Evolutionary conservation across 495 filamentous ascomycete species (phyloP), one percentile per base, ranked within the genome.

Genomic region (Oleoguttula mirabilis): DNA sequence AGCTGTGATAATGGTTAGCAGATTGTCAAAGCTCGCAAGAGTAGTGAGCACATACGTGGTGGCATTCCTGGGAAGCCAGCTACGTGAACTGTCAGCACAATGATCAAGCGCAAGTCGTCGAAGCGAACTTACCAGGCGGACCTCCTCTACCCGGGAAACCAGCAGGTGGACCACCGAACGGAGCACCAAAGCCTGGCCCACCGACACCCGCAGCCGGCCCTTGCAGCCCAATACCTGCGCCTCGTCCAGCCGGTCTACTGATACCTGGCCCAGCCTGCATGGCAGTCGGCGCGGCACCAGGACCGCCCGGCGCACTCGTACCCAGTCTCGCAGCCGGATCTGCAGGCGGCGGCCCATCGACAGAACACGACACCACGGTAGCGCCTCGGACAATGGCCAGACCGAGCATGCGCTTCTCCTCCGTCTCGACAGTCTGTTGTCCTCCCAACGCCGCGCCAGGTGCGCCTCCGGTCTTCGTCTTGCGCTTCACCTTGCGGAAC

Each of bases 331-430:
- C 79, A 51, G 87, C 82, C 21, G 88, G 88, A 55, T 99, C 92
- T 43, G 87, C 82, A 17, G 90, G 87, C n/a, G 90, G 90, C 24
- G 90, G 88, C 48, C 86, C 92, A 53, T 96, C 90, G 42, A 96
- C 88, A 2, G 90, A 93, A 48, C 90, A 77, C 20, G 87, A 92
- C 32, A 96, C 78, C 34, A 99, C 88, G 53, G 92, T 78, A 24
- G 87, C 81, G 50, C 90, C 90, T 46, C 90, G 87, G 46, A 96
- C 73, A 47, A 99, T 99, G 28, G 85, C 93, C 45, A 99, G 72
- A 45, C 90, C 90, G 25, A 99, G 72, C 8, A 83, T 90, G 47
- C 90, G 83, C 72, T 96, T 96, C 64, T 99, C 92, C 66, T 96
- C 87, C 10, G 82, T 76, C 67, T 93, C 86, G 48, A 90, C 68